Evolutionary conservation across 805 yeast genomes (phyloP).

Genomic region (Scheffersomyces ergatensis): DNA sequence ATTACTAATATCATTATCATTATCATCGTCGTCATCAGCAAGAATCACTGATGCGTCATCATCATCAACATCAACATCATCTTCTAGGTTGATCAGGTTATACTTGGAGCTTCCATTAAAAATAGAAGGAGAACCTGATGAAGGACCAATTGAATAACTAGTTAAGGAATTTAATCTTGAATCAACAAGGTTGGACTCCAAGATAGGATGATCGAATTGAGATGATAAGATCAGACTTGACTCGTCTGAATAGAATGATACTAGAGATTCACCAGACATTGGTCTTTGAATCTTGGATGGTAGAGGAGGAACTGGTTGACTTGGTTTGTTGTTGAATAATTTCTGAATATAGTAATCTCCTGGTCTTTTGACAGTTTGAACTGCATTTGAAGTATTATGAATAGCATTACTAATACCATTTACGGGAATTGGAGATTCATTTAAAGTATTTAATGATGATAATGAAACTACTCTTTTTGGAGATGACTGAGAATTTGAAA

Average conservation of each 20-base stretch:
- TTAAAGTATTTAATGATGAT: slow-evolving; percentile 17
- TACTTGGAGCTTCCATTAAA: slow-evolving; percentile 7
- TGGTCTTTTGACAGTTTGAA: too few relatives aligned
- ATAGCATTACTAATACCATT: background rate
- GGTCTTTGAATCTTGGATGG: slow-evolving; percentile 17
- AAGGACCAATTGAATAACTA: slow-evolving; percentile 18
- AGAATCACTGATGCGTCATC: slow-evolving; percentile 3
- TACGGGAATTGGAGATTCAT: slow-evolving; percentile 5
- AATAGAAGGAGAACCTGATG: slow-evolving; percentile 14
- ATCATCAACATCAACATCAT: slow-evolving; percentile 1
- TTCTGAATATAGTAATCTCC: slow-evolving; percentile 38
- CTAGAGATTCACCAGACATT: slow-evolving; percentile 29
- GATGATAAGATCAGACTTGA: slow-evolving; percentile 27
- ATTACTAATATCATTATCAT: background rate
- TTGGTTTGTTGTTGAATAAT: slow-evolving; percentile 15
- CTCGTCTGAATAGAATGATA: slow-evolving; percentile 35
- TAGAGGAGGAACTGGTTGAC: background rate
- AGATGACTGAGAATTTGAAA: background rate
- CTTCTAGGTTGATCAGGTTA: slow-evolving; percentile 3
- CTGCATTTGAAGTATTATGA: background rate
- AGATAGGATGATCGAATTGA: slow-evolving; percentile 25
- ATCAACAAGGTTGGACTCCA: slow-evolving; percentile 12
- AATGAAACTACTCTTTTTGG: slow-evolving; percentile 28
- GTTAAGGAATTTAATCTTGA: slow-evolving; percentile 40
- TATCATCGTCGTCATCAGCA: background rate